Evolutionary conservation across 176 grass and related monocot species (phyloP).

Genomic region (Aegilops longissima): DNA sequence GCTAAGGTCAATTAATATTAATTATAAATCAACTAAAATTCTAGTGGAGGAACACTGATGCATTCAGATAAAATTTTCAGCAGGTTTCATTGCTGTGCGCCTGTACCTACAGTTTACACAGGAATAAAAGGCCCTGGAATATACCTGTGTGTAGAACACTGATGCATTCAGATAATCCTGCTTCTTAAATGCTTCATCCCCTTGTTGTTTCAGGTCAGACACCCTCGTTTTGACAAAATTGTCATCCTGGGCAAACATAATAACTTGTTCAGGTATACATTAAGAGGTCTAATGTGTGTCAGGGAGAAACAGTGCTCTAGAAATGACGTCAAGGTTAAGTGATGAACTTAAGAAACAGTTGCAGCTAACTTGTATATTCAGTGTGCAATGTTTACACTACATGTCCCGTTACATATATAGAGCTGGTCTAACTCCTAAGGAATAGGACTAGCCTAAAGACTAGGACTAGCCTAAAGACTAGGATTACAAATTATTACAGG

Average conservation of each 20-base stretch:
- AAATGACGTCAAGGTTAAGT: not conserved
- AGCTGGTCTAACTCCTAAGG: not conserved
- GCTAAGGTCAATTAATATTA: no score
- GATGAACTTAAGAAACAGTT: no score
- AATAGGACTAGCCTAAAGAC: not conserved
- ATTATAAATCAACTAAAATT: no score
- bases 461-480: not conserved
- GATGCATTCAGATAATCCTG: slow-evolving; percentile 33
- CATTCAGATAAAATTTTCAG: no score
- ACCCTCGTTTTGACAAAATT: not conserved
- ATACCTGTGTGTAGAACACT: slow-evolving; percentile 2
- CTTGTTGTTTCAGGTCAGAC: slow-evolving; percentile 35
- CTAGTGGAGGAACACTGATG: no score
- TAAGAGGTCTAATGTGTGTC: not conserved
- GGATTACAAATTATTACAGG: not conserved
- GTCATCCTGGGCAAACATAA: slow-evolving; percentile 16
- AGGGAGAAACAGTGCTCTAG: not conserved
- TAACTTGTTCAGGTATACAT: not conserved
- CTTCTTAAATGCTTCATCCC: slow-evolving; percentile 31
- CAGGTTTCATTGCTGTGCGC: no score
- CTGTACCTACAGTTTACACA: not conserved
- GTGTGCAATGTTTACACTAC: not conserved
- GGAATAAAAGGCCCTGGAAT: no score
- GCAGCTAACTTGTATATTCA: not conserved
- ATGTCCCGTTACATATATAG: not conserved